These are phyloP conservation scores for Pueraria montana DNA, from an alignment of 306 rosid genomes.

Conservation along the genomic window DNA sequence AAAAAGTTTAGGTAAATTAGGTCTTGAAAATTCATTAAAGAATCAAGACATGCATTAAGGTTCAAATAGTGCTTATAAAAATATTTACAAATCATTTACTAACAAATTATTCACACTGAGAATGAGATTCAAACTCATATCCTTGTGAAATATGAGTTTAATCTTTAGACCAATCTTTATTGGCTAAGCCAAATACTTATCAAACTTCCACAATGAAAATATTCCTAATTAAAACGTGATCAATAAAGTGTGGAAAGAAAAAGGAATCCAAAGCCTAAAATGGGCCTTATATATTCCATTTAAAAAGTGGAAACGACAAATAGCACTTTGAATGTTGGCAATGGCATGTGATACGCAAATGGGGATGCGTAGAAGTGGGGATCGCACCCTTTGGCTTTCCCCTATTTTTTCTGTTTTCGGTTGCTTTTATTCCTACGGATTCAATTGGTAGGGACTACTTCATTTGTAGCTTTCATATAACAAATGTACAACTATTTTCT, in stretches of 20 bases:
- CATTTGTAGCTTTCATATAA: slow-evolving; percentile 1
- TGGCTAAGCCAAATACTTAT: not conserved
- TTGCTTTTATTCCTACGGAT: slow-evolving; percentile 33
- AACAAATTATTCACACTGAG: too few species aligned
- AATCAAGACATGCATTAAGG: too few species aligned
- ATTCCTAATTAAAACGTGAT: not conserved
- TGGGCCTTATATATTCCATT: slow-evolving; percentile 24
- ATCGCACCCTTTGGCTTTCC: slow-evolving; percentile 30
- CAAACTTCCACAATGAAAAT: not conserved
- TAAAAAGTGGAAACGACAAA: slow-evolving; percentile 22
- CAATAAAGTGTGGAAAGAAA: not conserved
- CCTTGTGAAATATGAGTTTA: too few species aligned
- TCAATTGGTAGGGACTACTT: slow-evolving; percentile 29
- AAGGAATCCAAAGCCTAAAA: slow-evolving; percentile 24
- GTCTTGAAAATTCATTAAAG: too few species aligned
- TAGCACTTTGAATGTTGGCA: slow-evolving; percentile 41
- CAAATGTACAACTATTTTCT: not conserved
- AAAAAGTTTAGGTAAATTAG: too few species aligned
- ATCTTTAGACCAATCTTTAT: too few species aligned
- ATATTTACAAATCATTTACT: too few species aligned
- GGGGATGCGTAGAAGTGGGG: slow-evolving; percentile 24
- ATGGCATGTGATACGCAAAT: slow-evolving; percentile 12
- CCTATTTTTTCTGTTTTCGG: not conserved
- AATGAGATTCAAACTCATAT: too few species aligned
- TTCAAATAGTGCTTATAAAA: too few species aligned